phyloP scores from a whole-genome alignment of 257 asterid species.

The Solanum ahanhuiri region DNA sequence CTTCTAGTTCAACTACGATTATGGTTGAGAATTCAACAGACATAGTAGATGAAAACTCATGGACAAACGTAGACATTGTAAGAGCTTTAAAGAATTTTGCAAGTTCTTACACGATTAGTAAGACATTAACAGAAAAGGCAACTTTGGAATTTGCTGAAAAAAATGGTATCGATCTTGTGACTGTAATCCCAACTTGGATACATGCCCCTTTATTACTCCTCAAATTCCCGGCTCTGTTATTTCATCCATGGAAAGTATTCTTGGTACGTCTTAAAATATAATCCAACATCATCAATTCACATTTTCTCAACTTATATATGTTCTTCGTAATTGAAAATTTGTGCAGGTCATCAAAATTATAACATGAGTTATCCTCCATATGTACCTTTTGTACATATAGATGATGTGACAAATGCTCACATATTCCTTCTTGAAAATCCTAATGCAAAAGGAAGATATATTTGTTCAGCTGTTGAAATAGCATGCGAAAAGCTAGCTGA shows the following conservation, averaged over 20 bases:
- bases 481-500: slow-evolving; percentile 15
- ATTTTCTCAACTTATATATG: too few relatives aligned
- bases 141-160: too few relatives aligned
- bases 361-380: background rate
- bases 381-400: slow-evolving; percentile 21
- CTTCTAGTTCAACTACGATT: slow-evolving; percentile 19
- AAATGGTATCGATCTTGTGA: too few relatives aligned
- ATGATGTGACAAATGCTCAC: slow-evolving; percentile 34
- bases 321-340: background rate
- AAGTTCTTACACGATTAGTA: slow-evolving; percentile 32
- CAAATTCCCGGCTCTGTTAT: too few relatives aligned
- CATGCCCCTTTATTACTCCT: too few relatives aligned
- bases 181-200: too few relatives aligned
- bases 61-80: slow-evolving; percentile 18
- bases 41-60: slow-evolving; percentile 22
- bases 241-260: too few relatives aligned
- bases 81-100: background rate
- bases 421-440: slow-evolving; percentile 23
- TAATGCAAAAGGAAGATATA: too few relatives aligned
- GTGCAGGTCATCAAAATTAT: background rate
- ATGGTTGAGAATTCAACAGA: background rate
- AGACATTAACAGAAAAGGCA: slow-evolving; percentile 30
- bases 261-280: too few relatives aligned
- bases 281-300: too few relatives aligned
- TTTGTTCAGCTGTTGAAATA: slow-evolving; percentile 26